Evolutionary conservation across 495 filamentous ascomycete species (phyloP).

Genomic region (Aspergillus baeticus): DNA sequence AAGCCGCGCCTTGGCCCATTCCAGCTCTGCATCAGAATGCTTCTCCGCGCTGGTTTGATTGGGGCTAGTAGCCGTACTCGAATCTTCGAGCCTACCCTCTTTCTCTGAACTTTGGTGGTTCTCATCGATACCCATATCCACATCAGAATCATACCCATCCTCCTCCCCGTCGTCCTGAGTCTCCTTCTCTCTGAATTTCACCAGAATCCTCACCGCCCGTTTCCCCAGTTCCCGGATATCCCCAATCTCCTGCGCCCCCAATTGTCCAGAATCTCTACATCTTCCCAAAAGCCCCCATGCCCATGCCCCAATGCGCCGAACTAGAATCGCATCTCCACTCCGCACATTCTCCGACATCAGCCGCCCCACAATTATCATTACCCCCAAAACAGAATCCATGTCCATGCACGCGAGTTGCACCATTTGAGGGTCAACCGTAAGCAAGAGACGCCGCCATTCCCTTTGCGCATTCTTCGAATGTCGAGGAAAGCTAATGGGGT

Average conservation of each 20-base stretch:
- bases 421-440: constrained; percentile 60
- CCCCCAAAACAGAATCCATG: constrained; percentile 54
- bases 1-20: constrained; percentile 58
- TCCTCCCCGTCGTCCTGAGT: constrained; percentile 22
- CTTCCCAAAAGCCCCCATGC: constrained; percentile 49
- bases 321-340: constrained; percentile 40
- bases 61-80: constrained; percentile 19
- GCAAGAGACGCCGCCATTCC: constrained; percentile 50
- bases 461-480: constrained; percentile 40
- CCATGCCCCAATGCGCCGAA: constrained; percentile 50
- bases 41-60: constrained; percentile 27
- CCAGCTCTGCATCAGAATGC: constrained; percentile 36
- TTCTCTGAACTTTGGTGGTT: constrained; percentile 11
- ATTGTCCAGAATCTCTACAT: constrained; percentile 47
- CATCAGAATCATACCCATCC: constrained; percentile 29
- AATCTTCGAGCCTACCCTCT: constrained; percentile 14
- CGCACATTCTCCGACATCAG: constrained; percentile 44
- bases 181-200: constrained; percentile 40
- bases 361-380: constrained; percentile 42
- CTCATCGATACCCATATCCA: constrained; percentile 17
- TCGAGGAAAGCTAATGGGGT: constrained; percentile 54
- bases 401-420: constrained; percentile 70
- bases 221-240: constrained; percentile 49
- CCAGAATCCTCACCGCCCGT: constrained; percentile 42
- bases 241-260: constrained; percentile 52